Evolutionary conservation across 768 basidiomycete species (phyloP).

Genomic region (Boletus sp.): DNA sequence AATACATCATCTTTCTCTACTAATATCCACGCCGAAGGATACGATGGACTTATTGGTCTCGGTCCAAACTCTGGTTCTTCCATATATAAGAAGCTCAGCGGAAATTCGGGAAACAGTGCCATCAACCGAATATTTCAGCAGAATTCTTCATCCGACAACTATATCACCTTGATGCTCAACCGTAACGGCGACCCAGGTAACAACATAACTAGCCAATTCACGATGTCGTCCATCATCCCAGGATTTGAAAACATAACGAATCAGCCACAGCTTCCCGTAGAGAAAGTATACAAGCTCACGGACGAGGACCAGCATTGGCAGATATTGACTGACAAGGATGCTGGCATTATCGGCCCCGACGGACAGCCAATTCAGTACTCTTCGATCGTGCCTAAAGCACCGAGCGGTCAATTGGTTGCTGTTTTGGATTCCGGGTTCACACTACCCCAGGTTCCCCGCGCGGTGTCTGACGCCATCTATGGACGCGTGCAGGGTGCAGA

Average conservation of each 20-base stretch:
- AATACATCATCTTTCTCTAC: constrained; percentile 64
- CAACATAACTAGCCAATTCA: constrained; percentile 62
- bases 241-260: constrained; percentile 59
- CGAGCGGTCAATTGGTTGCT: constrained; percentile 61
- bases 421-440: constrained; percentile 77
- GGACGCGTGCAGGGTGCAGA: constrained; percentile 72
- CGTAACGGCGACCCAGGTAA: constrained; percentile 51
- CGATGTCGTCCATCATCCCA: constrained; percentile 62
- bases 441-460: constrained; percentile 68
- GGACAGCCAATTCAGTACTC: constrained; percentile 57
- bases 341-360: constrained; percentile 76
- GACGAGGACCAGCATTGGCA: constrained; percentile 82
- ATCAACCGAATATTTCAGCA: constrained; percentile 66
- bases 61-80: constrained; percentile 75
- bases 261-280: constrained; percentile 65
- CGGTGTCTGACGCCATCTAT: constrained; percentile 78
- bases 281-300: constrained; percentile 59
- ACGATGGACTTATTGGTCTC: constrained; percentile 71
- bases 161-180: constrained; percentile 66
- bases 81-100: constrained; percentile 55
- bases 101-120: constrained; percentile 51
- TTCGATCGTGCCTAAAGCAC: constrained; percentile 70
- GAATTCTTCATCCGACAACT: constrained; percentile 54
- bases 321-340: constrained; percentile 58
- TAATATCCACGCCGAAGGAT: constrained; percentile 59